Conservation (phyloP, 306 rosid genomes). For the Quercus wislizeni region DNA sequence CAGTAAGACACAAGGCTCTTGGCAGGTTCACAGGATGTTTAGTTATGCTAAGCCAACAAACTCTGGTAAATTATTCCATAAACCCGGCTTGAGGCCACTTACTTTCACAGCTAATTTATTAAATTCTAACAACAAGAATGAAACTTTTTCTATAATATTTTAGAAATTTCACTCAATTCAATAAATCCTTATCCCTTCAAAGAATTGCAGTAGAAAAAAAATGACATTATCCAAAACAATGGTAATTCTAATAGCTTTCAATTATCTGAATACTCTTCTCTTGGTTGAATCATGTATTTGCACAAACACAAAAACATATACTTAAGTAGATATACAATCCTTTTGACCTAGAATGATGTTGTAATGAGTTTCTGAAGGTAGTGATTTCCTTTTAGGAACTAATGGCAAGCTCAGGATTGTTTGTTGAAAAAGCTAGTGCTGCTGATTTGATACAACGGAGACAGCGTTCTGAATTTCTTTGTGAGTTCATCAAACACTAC, state of each 20-base stretch:
- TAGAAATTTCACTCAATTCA: background rate
- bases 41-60: background rate
- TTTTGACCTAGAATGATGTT: conserved; percentile 48
- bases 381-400: conserved; percentile 65
- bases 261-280: background rate
- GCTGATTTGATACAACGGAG: conserved; percentile 88
- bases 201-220: background rate
- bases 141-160: background rate
- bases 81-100: conserved; percentile 5
- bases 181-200: background rate
- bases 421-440: conserved; percentile 62
- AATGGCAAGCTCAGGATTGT: conserved; percentile 50
- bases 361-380: conserved; percentile 75
- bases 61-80: background rate
- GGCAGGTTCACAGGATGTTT: background rate
- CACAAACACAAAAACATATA: background rate
- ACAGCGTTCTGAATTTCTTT: conserved; percentile 83
- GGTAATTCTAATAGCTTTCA: background rate
- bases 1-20: too few species aligned
- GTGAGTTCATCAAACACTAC: conserved; percentile 46
- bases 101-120: background rate
- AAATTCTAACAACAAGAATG: conserved; percentile 6
- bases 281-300: background rate
- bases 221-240: background rate
- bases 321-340: background rate